Base-by-base conservation (phyloP, 495 filamentous ascomycete genomes). In the Penicillium cataractarum region DNA sequence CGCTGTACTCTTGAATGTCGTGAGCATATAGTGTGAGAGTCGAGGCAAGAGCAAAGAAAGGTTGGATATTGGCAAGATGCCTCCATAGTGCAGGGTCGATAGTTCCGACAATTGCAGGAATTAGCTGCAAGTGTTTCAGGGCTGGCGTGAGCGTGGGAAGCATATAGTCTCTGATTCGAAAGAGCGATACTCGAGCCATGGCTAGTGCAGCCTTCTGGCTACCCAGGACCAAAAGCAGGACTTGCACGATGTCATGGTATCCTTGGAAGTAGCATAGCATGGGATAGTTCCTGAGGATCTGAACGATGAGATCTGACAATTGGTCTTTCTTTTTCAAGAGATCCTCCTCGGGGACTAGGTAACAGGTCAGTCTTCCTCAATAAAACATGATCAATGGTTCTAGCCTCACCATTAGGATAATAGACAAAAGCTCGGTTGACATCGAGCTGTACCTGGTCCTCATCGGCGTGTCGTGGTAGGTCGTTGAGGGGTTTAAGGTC, bases 241-340 rank as follows among this genome's bases (percentile, higher is more conserved):
- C 95, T 73, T 98, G 96, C 64, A 90, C 94, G 69, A 99, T 97
- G 76, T 99, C 95, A 72, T 99, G 95, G 76, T 96, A 99, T 63
- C 95, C 95, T 81, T 99, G 95, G 78, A 98, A 98, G 76, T 99
- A 99, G 76, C 86, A 90, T 13, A 99, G 87, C 79, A 90, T 88
- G 5, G 95, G 96, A 68, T 97, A 83, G 10, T 85, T 83, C 19
- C 95, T 85, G 26, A 97, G 83, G 21, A 92, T 84, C 63, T 88
- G 81, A 42, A 82, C 84, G 70, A 97, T 97, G 21, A 97, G 78
- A 58, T 83, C 73, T 15, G 88, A 92, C 24, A 97, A 83, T 71
- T 92, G 86, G 42, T 76, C 65, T 68, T 93, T 95, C 65, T 90
- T 87, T 40, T 71, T 59, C 48, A 83, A 81, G 21, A 92, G 80